phyloP scores from a whole-genome alignment of 306 rosid genomes.

The Pyrus bretschneideri region DNA sequence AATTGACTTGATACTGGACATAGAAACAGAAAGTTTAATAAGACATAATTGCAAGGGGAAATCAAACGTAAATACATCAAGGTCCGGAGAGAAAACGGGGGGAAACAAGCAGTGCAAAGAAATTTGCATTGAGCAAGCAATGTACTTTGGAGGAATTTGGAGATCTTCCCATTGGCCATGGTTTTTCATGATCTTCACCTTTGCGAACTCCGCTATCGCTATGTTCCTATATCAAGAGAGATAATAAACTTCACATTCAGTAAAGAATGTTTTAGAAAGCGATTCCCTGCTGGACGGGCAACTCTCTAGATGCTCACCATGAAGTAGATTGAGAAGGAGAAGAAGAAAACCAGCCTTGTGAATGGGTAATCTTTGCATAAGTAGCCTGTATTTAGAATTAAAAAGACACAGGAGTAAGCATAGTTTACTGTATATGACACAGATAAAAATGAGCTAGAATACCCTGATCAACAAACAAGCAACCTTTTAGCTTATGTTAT shows the following conservation, averaged over 20 bases:
- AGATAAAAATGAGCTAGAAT: neutral
- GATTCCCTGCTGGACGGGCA: neutral
- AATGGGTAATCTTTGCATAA: constrained; percentile 75
- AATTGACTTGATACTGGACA: constrained; percentile 78
- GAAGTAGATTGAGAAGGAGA: constrained; percentile 52
- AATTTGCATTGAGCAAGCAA: neutral
- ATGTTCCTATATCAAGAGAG: constrained; percentile 52
- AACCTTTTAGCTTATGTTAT: neutral
- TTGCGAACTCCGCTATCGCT: constrained; percentile 64
- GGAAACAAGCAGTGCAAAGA: neutral
- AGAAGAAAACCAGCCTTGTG: constrained; percentile 90
- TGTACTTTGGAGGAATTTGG: constrained; percentile 63
- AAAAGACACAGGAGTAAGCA: neutral
- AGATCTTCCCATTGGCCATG: constrained; percentile 65
- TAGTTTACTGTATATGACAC: neutral
- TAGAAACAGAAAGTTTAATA: constrained; percentile 9
- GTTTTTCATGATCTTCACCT: constrained; percentile 55
- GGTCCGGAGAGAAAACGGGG: neutral
- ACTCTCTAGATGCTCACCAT: constrained; percentile 33
- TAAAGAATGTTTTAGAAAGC: neutral
- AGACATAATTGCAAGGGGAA: neutral
- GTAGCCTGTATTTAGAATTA: constrained; percentile 47
- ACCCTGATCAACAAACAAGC: too few relatives aligned
- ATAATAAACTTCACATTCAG: neutral
- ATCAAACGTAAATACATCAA: neutral